Evolutionary conservation across 2,329 filamentous ascomycete species (phyloP), one percentile per base, ranked within the genome.

Genomic region (Xylaria sp.): DNA sequence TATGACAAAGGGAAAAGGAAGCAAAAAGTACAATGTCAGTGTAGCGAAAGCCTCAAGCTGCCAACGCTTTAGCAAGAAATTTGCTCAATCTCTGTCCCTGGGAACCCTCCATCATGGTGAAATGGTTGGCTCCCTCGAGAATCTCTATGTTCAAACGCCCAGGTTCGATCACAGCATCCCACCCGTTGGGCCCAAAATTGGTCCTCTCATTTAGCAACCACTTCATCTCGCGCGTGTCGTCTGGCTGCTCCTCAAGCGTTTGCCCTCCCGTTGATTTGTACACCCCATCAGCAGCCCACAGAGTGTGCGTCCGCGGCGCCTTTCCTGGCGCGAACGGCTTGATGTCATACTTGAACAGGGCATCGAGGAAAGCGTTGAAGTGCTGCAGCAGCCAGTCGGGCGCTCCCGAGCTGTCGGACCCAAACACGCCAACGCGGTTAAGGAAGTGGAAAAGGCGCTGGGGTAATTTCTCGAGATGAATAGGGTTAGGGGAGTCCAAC

Each of bases 261-360:
- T 37, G 18, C 7, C 41, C 54, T 37, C 32, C 18, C 6, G 62
- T 37, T n/a, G 28, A 20, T 48, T 70, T 60, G 23, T 34, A 59
- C 2, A 70, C 55, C 15, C 68, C 59, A 23, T 63, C 68, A 12
- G 50, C 64, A 10, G 68, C 68, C 68, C 68, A 70, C n/a, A 70
- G 60, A 28, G 50, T 46, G n/a, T 13, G 18, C 15, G 56, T 65
- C 20, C n/a, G 32, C 13, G 64, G 64, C 1, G 55, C 20, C 23
- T 48, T 51, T 4, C 64, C 52, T 1, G 41, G 23, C 15, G 8
- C n/a, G 9, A 63, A 46, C 3, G 68, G 59, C 39, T 56, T 44
- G 23, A 34, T 32, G 4, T 58, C 20, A 37, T 70, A 66, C 46
- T 48, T 37, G 41, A 57, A 23, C 34, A 70, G 41, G 13, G 51